phyloP scores from a whole-genome alignment of 1,284 basidiomycete genomes.

The Albatrellus sp. region DNA sequence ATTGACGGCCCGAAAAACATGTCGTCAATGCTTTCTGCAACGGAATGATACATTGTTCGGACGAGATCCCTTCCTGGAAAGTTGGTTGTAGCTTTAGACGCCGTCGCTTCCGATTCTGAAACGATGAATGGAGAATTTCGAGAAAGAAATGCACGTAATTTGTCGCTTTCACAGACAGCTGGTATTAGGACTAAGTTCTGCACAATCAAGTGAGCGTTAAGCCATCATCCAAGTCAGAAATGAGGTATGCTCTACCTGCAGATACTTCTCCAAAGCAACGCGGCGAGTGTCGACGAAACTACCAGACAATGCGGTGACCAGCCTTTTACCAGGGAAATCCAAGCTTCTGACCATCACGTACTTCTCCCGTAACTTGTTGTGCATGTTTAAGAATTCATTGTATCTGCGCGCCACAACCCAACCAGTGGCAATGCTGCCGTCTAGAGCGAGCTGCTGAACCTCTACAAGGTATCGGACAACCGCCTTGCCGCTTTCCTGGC shows the following conservation, averaged over 20 bases:
- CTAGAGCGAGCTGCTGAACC: slow-evolving; percentile 71
- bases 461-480: slow-evolving; percentile 91
- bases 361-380: slow-evolving; percentile 71
- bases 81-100: slow-evolving; percentile 20
- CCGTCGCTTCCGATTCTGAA: slow-evolving; percentile 28
- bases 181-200: slow-evolving; percentile 68
- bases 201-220: slow-evolving; percentile 4
- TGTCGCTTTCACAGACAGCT: slow-evolving; percentile 70
- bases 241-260: slow-evolving; percentile 49
- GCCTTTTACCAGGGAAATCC: slow-evolving; percentile 85
- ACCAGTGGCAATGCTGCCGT: slow-evolving; percentile 66
- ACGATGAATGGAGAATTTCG: slow-evolving; percentile 71
- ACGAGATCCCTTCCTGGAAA: slow-evolving; percentile 69
- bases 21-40: slow-evolving; percentile 87
- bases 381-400: slow-evolving; percentile 88
- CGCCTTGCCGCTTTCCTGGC: slow-evolving; percentile 76
- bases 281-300: slow-evolving; percentile 77
- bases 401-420: slow-evolving; percentile 91
- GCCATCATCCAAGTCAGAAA: neutral
- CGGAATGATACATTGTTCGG: slow-evolving; percentile 75
- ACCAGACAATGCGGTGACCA: slow-evolving; percentile 73
- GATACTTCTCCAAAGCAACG: slow-evolving; percentile 74
- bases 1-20: slow-evolving; percentile 89
- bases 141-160: slow-evolving; percentile 81
- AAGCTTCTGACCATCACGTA: slow-evolving; percentile 55